A percentile compares a stretch with the other conserved stretches of the same genome.
phyloP scores from a whole-genome alignment of 208 protist genomes.

The Wallacemonas collosoma region DNA sequence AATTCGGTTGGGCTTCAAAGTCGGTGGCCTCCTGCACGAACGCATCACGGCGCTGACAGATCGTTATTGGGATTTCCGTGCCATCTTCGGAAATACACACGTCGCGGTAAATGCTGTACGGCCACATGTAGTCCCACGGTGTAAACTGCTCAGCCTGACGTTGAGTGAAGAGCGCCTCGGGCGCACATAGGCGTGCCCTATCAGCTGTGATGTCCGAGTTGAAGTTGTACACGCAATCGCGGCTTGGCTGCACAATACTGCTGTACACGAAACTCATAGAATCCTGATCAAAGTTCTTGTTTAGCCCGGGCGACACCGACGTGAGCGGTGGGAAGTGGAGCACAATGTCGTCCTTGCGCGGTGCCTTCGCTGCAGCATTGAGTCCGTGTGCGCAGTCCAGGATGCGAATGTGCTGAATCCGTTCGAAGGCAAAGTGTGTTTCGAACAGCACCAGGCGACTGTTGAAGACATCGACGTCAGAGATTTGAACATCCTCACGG shows the following conservation, averaged over 20 bases:
- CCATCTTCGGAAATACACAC: conserved; percentile 83
- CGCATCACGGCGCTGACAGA: conserved; percentile 84
- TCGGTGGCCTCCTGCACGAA: conserved; percentile 91
- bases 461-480: conserved; percentile 89
- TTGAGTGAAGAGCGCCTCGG: conserved; percentile 88
- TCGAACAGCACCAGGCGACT: conserved; percentile 79
- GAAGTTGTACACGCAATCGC: conserved; percentile 88
- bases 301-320: conserved; percentile 81
- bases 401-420: conserved; percentile 81
- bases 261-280: conserved; percentile 90
- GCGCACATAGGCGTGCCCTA: conserved; percentile 59
- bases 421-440: conserved; percentile 84
- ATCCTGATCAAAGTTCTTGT: conserved; percentile 91
- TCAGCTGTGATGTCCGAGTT: conserved; percentile 72
- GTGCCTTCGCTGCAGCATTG: conserved; percentile 47
- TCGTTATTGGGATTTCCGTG: conserved; percentile 88
- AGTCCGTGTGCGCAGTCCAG: conserved; percentile 80
- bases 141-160: conserved; percentile 91
- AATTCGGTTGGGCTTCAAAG: conserved; percentile 86
- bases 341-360: conserved; percentile 74
- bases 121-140: conserved; percentile 94
- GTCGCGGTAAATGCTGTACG: conserved; percentile 91
- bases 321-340: conserved; percentile 85
- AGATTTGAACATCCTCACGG: conserved; percentile 80
- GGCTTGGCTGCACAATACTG: conserved; percentile 79